These are phyloP conservation scores for Exophiala spinifera DNA, from an alignment of 2,329 filamentous ascomycete genomes.

Conservation along the genomic window DNA sequence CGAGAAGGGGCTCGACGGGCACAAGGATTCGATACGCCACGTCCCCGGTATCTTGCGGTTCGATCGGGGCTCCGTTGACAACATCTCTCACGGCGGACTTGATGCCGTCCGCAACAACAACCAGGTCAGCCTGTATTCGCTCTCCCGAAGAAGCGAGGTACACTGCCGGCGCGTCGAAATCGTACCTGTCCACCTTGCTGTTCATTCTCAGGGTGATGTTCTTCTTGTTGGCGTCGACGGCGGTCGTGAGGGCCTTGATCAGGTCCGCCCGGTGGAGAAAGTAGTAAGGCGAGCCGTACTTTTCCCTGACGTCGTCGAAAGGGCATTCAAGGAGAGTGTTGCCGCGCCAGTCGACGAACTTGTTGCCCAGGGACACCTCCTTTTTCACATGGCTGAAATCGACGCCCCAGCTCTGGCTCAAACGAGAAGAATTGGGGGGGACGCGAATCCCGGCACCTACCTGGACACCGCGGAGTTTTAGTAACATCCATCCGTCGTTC, in stretches of 20 bases:
- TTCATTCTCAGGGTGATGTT: constrained; percentile 27
- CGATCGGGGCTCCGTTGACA: constrained; percentile 29
- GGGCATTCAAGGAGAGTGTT: constrained; percentile 30
- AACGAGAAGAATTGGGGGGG: constrained; percentile 28
- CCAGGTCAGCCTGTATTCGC: constrained; percentile 29
- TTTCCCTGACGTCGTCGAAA: constrained; percentile 25
- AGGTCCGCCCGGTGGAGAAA: constrained; percentile 35
- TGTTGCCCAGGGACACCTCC: constrained; percentile 30
- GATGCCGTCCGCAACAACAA: constrained; percentile 34
- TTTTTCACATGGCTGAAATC: constrained; percentile 28
- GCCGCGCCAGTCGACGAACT: constrained; percentile 34
- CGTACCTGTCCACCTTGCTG: constrained; percentile 28
- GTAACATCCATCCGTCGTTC: too few species aligned
- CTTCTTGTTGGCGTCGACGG: constrained; percentile 8
- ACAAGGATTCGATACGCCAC: constrained; percentile 34
- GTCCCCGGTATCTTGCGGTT: constrained; percentile 33
- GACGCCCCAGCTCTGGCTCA: constrained; percentile 21
- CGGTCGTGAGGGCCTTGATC: constrained; percentile 26
- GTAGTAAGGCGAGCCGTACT: constrained; percentile 34
- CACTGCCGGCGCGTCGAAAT: constrained; percentile 30
- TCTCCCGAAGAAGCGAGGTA: too few species aligned
- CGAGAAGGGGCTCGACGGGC: too few species aligned
- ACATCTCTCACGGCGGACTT: constrained; percentile 30
- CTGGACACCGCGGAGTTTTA: constrained; percentile 15
- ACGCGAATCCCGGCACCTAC: constrained; percentile 31